A percentile compares a stretch with the other conserved stretches of the same genome.
Conservation (phyloP, 305 asterid species). For the Lippia alba region DNA sequence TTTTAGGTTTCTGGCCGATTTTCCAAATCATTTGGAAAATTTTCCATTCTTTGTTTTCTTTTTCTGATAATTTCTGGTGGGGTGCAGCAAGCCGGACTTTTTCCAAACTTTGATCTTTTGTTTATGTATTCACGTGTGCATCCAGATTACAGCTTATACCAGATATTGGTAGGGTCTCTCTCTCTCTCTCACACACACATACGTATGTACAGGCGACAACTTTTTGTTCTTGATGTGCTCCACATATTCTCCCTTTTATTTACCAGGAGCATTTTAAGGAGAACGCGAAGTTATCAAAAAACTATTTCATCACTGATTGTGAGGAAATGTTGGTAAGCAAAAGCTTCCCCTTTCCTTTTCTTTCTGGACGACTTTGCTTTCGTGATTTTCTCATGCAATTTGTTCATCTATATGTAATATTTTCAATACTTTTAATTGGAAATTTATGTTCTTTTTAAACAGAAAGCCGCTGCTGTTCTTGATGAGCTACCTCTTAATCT, state of each 20-base stretch:
- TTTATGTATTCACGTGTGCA: constrained; percentile 75
- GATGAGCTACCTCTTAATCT: constrained; percentile 85
- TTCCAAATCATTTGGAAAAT: not conserved
- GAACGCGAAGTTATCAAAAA: constrained; percentile 82
- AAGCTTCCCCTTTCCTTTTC: constrained; percentile 19
- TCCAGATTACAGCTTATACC: constrained; percentile 66
- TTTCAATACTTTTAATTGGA: constrained; percentile 18
- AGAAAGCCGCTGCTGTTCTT: constrained; percentile 88
- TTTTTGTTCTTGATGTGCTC: not conserved
- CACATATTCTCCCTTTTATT: constrained; percentile 20
- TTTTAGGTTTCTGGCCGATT: constrained; percentile 5
- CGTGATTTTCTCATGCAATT: constrained; percentile 2
- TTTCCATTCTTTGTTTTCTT: constrained; percentile 8
- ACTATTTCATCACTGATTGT: constrained; percentile 74
- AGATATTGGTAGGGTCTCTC: constrained; percentile 68
- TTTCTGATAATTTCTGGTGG: constrained; percentile 34
- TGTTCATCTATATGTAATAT: not conserved
- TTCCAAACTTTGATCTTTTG: constrained; percentile 85
- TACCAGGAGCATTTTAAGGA: constrained; percentile 79
- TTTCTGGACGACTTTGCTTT: constrained; percentile 25
- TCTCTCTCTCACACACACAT: constrained; percentile 7
- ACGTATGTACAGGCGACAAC: not conserved
- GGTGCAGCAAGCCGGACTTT: constrained; percentile 90
- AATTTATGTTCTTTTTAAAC: constrained; percentile 38
- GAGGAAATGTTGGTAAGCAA: constrained; percentile 76